A percentile compares a stretch with the other conserved stretches of the same genome.
phyloP scores from a whole-genome alignment of 192 early-diverging fungal genomes.

The Linnemannia schmuckeri region DNA sequence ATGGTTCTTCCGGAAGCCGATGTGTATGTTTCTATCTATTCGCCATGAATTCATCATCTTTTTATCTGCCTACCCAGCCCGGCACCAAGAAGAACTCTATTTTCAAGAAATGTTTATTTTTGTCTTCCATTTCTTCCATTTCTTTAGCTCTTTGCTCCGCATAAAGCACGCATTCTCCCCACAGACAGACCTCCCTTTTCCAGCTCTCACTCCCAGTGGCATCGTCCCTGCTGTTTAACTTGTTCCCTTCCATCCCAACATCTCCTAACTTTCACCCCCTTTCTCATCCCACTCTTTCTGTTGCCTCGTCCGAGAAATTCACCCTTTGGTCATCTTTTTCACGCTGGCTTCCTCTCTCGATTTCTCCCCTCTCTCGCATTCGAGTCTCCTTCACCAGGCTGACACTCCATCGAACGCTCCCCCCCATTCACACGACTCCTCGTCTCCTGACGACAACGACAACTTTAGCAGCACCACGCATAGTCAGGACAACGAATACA shows the following conservation, averaged over 20 bases:
- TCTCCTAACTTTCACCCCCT: background rate
- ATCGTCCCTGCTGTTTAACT: background rate
- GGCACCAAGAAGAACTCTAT: too few relatives aligned
- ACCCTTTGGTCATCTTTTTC: background rate
- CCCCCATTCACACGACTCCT: background rate
- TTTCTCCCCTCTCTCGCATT: background rate
- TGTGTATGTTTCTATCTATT: too few relatives aligned
- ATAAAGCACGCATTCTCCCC: background rate
- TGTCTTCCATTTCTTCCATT: background rate
- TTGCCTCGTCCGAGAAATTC: background rate
- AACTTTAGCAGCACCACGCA: background rate
- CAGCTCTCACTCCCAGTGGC: background rate
- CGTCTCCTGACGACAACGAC: background rate
- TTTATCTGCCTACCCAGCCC: too few relatives aligned
- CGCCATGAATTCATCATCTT: too few relatives aligned
- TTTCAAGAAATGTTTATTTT: too few relatives aligned
- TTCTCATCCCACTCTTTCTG: background rate
- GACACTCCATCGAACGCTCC: conserved; percentile 2
- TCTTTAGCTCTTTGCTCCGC: background rate
- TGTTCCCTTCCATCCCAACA: conserved; percentile 1
- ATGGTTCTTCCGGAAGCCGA: too few relatives aligned
- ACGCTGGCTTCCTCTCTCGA: background rate
- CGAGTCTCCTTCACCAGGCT: background rate
- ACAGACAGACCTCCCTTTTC: background rate
- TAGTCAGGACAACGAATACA: background rate